Evolutionary conservation across 768 basidiomycete genomes (phyloP).

Genomic region (Amanita pallidorosea): DNA sequence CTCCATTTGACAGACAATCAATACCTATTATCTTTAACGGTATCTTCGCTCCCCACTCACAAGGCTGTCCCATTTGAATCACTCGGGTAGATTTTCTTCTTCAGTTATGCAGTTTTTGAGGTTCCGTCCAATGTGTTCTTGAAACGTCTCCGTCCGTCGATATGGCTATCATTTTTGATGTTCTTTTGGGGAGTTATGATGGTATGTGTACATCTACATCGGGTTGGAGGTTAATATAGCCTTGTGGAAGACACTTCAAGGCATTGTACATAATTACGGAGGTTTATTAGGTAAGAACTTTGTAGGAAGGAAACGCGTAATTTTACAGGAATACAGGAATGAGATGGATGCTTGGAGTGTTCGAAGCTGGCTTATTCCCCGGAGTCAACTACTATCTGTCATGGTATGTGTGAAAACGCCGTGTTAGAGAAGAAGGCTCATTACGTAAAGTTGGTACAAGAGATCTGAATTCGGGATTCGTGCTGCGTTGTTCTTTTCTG

Average conservation of each 20-base stretch:
- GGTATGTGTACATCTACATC: constrained; percentile 25
- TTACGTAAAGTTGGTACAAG: constrained; percentile 33
- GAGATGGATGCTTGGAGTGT: constrained; percentile 62
- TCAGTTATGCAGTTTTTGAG: constrained; percentile 66
- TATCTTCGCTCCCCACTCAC: constrained; percentile 15
- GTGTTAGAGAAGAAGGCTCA: neutral
- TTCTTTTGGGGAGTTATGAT: constrained; percentile 66
- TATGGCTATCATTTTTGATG: constrained; percentile 73
- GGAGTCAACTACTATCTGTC: constrained; percentile 67
- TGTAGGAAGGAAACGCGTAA: neutral
- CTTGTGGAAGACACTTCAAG: constrained; percentile 53
- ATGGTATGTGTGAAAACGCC: constrained; percentile 32
- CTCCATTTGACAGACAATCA: constrained; percentile 55
- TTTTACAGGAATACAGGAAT: constrained; percentile 32
- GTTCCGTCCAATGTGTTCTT: constrained; percentile 68
- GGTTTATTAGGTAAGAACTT: constrained; percentile 46
- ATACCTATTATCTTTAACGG: constrained; percentile 54
- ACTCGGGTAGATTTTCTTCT: constrained; percentile 31
- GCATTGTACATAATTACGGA: constrained; percentile 56
- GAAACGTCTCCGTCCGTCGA: constrained; percentile 62
- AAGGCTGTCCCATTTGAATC: neutral
- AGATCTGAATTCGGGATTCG: constrained; percentile 68
- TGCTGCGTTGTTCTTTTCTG: constrained; percentile 63
- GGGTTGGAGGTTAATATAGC: constrained; percentile 7
- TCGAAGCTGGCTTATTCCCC: constrained; percentile 62